These are phyloP conservation scores for Themeda triandra DNA, from an alignment of 176 grass and related monocot genomes.

Conservation along the genomic window DNA sequence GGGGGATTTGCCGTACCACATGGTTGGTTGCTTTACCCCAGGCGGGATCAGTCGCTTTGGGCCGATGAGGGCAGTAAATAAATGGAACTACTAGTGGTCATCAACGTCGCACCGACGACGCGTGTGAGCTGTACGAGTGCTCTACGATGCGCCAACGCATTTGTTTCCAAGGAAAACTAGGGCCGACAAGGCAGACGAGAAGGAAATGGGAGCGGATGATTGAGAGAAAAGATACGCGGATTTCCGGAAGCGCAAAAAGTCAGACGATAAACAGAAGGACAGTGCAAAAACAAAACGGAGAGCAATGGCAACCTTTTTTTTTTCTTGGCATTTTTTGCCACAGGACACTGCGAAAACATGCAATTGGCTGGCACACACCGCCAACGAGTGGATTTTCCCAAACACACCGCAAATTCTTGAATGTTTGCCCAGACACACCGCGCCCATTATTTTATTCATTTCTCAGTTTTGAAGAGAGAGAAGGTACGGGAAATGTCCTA, in stretches of 20 bases:
- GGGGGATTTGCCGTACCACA: background rate
- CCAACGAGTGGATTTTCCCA: too few relatives aligned
- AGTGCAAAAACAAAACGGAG: too few relatives aligned
- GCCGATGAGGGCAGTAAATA: background rate
- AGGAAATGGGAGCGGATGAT: background rate
- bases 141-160: background rate
- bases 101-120: background rate
- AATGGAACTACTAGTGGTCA: too few relatives aligned
- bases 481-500: too few relatives aligned
- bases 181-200: background rate
- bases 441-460: too few relatives aligned
- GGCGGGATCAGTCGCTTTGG: background rate
- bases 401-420: too few relatives aligned
- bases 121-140: background rate
- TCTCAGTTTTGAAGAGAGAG: too few relatives aligned
- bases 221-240: background rate
- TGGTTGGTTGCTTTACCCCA: constrained; percentile 2
- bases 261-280: background rate
- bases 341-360: background rate
- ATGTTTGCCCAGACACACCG: too few relatives aligned
- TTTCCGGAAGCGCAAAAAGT: background rate
- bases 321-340: too few relatives aligned
- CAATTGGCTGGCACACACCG: too few relatives aligned
- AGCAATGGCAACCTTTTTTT: background rate
- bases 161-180: background rate